Conservation (phyloP, 441 rosid species). For the Adansonia rubrostipa region DNA sequence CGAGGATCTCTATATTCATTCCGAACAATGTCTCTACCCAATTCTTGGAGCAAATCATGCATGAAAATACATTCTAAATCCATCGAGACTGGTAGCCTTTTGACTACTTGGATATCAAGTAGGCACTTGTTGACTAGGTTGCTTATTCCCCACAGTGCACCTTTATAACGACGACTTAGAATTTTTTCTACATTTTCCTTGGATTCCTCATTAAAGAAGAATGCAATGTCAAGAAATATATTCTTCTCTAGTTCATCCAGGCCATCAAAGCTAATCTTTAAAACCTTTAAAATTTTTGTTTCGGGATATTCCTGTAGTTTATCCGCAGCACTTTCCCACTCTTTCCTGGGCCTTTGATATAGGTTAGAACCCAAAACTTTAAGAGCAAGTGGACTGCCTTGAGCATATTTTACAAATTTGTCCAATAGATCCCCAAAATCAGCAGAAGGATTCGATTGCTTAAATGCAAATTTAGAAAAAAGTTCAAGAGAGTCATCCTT, state of each 20-base stretch:
- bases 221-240: constrained; percentile 13
- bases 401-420: constrained; percentile 13
- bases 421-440: constrained; percentile 22
- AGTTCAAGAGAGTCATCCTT: constrained; percentile 37
- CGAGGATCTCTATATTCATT: constrained; percentile 29
- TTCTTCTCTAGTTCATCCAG: constrained; percentile 34
- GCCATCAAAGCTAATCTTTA: constrained; percentile 46
- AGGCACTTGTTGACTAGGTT: constrained; percentile 39
- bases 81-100: too few relatives aligned
- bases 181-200: constrained; percentile 24
- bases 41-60: constrained; percentile 49
- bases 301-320: constrained; percentile 33
- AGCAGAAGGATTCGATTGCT: not conserved
- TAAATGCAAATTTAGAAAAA: constrained; percentile 42
- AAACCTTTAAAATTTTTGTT: constrained; percentile 29
- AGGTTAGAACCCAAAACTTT: constrained; percentile 45
- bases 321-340: constrained; percentile 36
- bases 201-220: constrained; percentile 38
- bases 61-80: constrained; percentile 33
- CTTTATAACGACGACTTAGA: constrained; percentile 9
- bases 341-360: constrained; percentile 26
- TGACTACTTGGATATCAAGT: constrained; percentile 30
- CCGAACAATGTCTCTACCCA: constrained; percentile 43
- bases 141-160: constrained; percentile 33
- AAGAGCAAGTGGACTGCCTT: constrained; percentile 39